Conservation (phyloP, 768 basidiomycete genomes). For the Panaeolus cyanescens region DNA sequence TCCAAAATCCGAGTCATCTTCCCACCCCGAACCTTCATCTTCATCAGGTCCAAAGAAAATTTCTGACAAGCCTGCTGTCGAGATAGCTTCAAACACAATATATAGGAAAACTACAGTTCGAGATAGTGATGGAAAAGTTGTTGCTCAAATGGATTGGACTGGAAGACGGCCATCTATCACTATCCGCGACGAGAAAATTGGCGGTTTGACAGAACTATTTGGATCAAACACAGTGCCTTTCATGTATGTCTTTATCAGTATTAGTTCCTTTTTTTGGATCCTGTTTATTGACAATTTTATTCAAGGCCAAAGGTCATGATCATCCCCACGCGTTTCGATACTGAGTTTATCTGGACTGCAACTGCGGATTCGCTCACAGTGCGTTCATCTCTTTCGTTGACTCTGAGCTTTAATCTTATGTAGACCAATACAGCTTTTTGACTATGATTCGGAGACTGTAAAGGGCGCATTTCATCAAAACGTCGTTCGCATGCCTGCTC, state of each 20-base stretch:
- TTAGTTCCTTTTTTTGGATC: neutral
- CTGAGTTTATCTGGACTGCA: slow-evolving; percentile 61
- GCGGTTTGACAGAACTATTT: slow-evolving; percentile 56
- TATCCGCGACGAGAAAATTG: slow-evolving; percentile 52
- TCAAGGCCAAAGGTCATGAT: slow-evolving; percentile 58
- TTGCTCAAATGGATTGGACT: slow-evolving; percentile 55
- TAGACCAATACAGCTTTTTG: slow-evolving; percentile 42
- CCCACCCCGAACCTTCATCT: slow-evolving; percentile 7
- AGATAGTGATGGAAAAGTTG: slow-evolving; percentile 39
- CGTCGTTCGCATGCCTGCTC: slow-evolving; percentile 41
- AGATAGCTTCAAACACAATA: slow-evolving; percentile 19
- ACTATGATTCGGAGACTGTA: slow-evolving; percentile 49
- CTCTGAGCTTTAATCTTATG: neutral
- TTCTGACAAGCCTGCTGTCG: neutral
- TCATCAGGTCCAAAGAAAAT: slow-evolving; percentile 1
- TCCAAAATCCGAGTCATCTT: slow-evolving; percentile 6
- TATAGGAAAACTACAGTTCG: slow-evolving; percentile 44
- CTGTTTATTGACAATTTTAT: slow-evolving; percentile 5
- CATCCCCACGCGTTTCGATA: slow-evolving; percentile 63
- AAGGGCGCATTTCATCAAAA: slow-evolving; percentile 56
- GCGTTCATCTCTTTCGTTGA: slow-evolving; percentile 14
- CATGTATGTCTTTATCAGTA: slow-evolving; percentile 45
- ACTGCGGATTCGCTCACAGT: slow-evolving; percentile 56
- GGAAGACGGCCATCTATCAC: slow-evolving; percentile 53
- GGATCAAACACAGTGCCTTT: slow-evolving; percentile 55